Base-by-base conservation (phyloP, 371 early-diverging fungal genomes). In the Zopfochytrium polystomum region DNA sequence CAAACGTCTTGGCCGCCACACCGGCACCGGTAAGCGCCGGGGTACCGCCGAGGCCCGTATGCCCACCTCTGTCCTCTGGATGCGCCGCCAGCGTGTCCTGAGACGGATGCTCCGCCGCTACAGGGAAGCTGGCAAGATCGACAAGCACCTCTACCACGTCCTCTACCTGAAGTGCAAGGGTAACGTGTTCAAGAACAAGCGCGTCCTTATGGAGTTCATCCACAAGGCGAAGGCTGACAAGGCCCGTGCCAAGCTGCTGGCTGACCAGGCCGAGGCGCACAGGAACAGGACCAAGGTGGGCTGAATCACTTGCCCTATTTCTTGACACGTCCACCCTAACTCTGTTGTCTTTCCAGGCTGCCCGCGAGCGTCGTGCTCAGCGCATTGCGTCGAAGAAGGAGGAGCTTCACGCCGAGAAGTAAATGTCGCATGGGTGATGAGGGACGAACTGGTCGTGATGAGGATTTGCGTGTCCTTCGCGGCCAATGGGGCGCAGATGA, bases 141-240 rank as follows among this genome's bases (percentile, higher is more conserved):
- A 98, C 87, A 86, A 90, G 80, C 96, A 96, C 87, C 82, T 99
- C 85, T 97, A 99, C 90, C 96, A 93, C 84, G 80, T 78, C 71
- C 88, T 98, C 55, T 98, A 99, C 90, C 79, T 95, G 75, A 98
- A 99, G 88, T 82, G 95, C 69, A 99, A 99, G 94, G 99, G 99
- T 91, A 99, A 98, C 85, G 92, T 95, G 67, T 99, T 99, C 90
- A 99, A 99, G 94, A 99, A 96, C 95, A 96, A 96, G 90, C 94
- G 96, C 79, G 96, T 96, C 74, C 81, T 99, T 70, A 95, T 96
- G 91, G 99, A 99, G 85, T 89, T 90, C 87, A 98, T 99, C 82
- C 92, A 95, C 87, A 98, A 96, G 88, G 97, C 94, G 73, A 98
- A 99, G 93, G 97, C 96, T 60, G 99, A 99, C 83, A 92, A 96